Percentiles rank a stretch among this genome's conserved stretches.
phyloP scores from a whole-genome alignment of 2,329 filamentous ascomycete genomes.

The Zelopaecilomyces penicillatus region DNA sequence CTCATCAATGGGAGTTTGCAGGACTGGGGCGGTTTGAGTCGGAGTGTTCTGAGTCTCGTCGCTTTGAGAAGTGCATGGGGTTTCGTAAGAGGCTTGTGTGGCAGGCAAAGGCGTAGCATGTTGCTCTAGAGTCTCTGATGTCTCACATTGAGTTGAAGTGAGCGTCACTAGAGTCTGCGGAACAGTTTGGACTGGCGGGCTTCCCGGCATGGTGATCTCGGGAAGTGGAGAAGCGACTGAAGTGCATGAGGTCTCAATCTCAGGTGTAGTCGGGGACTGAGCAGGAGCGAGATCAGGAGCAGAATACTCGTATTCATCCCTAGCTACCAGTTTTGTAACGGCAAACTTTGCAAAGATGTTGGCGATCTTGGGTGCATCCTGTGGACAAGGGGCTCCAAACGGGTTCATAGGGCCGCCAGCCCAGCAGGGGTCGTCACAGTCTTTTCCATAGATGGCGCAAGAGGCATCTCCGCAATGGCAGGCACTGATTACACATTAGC shows the following conservation, averaged over 20 bases:
- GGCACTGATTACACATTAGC: conserved; percentile 13
- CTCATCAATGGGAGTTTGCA: conserved; percentile 4
- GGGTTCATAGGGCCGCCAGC: conserved; percentile 20
- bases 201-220: background rate
- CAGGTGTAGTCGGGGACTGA: conserved; percentile 2
- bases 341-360: conserved; percentile 23
- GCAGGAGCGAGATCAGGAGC: conserved; percentile 6
- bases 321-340: conserved; percentile 6
- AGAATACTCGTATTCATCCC: conserved; percentile 5
- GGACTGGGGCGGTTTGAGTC: background rate
- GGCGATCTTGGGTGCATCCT: conserved; percentile 18
- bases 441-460: conserved; percentile 18
- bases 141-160: background rate
- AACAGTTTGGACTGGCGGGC: conserved; percentile 9
- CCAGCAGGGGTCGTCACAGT: conserved; percentile 24
- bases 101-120: background rate
- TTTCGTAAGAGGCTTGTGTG: conserved; percentile 4
- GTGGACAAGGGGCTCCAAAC: conserved; percentile 25
- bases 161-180: conserved; percentile 9
- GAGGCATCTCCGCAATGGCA: conserved; percentile 28
- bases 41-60: background rate
- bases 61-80: conserved; percentile 4
- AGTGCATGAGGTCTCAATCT: conserved; percentile 3
- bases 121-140: no score
- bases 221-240: conserved; percentile 1